Conservation (phyloP, 768 basidiomycete species). For the Lactarius vividus region DNA sequence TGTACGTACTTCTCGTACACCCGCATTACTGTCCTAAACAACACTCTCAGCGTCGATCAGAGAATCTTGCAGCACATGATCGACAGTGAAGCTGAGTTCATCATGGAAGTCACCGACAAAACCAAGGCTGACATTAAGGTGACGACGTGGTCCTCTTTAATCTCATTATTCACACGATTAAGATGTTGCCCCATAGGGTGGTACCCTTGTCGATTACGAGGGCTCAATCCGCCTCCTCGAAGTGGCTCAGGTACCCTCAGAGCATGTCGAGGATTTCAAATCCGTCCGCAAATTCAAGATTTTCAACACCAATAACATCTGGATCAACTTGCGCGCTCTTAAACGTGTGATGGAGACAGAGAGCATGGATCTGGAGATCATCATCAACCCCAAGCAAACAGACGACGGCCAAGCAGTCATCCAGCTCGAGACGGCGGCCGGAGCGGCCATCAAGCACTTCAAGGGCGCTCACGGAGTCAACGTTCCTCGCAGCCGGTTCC, state of each 20-base stretch:
- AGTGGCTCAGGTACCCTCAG: constrained; percentile 71
- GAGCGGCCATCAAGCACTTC: constrained; percentile 75
- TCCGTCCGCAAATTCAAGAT: constrained; percentile 77
- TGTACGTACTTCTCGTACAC: constrained; percentile 36
- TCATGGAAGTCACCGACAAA: constrained; percentile 81
- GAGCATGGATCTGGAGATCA: constrained; percentile 74
- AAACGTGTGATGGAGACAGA: constrained; percentile 72
- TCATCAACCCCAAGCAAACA: constrained; percentile 68
- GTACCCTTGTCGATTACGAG: constrained; percentile 67
- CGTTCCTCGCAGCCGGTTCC: constrained; percentile 69
- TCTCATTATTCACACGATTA: neutral
- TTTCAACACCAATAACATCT: constrained; percentile 72
- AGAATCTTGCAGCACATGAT: constrained; percentile 67
- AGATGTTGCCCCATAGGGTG: constrained; percentile 39
- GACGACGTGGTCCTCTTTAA: neutral
- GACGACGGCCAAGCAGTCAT: constrained; percentile 70
- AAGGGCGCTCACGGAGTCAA: constrained; percentile 66
- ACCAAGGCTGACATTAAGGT: constrained; percentile 76
- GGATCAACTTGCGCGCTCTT: constrained; percentile 57
- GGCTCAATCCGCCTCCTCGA: constrained; percentile 68
- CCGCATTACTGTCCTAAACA: constrained; percentile 18
- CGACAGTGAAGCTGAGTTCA: constrained; percentile 59
- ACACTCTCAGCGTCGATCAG: constrained; percentile 54
- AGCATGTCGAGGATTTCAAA: constrained; percentile 75
- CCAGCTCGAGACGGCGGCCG: constrained; percentile 76